Evolutionary conservation across 1,284 basidiomycete species (phyloP), one percentile per base, ranked within the genome.

Genomic region (Moesziomyces sp.): DNA sequence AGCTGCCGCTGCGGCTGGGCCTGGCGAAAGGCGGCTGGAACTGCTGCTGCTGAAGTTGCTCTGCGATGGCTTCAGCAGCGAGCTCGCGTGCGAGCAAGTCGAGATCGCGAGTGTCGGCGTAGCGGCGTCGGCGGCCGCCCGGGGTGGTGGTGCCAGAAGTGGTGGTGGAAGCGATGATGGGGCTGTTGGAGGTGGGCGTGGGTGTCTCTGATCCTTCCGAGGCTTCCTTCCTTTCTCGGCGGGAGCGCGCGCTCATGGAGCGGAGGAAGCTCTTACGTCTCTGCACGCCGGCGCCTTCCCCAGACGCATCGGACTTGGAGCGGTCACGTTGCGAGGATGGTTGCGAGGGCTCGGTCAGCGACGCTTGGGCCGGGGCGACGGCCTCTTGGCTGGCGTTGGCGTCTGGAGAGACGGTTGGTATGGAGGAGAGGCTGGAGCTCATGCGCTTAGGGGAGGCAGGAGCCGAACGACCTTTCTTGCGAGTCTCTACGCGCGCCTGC

Each of bases 51-150:
- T 63, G 60, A 0, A 75, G 19, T 46, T 71, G 64, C 30, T 68
- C 68, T 21, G 65, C 70, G 42, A 75, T 64, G 10, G 76, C 65
- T 52, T 80, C 74, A n/a, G 74, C 77, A 4, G 78, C 77, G 14
- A 80, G 71, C 47, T 80, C 76, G 35, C 71, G 59, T 3, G 77
- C 77, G 16, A 80, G 46, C 26, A 80, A 47, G 30, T 80, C 73
- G 18, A 80, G 47, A n/a, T 79, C 70, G 14, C 78, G 64, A 13
- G 78, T 80, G 40, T 80, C 76, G 34, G 42, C 58, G 42, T 67
- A 80, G 26, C 77, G 52, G 14, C 78, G 57, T 38, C 76, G 52
- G 44, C 72, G 44, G 21, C 65, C 65, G 7, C 59, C 63, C 3
- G 64, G 64, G 9, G 70, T 73, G 30, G 52, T 57, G 8, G 67